Conservation (phyloP, 352 stramenopile genomes). For the Aphanomyces invadans region DNA sequence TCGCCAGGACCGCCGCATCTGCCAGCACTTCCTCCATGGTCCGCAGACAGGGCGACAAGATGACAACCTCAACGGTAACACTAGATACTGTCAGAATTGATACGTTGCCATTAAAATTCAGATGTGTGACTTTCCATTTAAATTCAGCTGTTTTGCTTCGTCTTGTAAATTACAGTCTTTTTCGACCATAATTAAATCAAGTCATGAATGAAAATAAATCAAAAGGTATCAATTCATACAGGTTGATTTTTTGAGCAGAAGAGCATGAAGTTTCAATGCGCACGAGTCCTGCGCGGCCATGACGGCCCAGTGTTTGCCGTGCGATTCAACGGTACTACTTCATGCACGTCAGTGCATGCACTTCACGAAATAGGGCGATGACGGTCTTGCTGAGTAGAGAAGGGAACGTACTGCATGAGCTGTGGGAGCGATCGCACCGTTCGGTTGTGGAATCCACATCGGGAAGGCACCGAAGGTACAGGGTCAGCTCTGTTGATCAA, state of each 20-base stretch:
- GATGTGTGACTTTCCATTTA: no score
- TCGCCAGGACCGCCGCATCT: constrained; percentile 50
- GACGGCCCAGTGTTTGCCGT: constrained; percentile 64
- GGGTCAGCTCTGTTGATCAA: constrained; percentile 74
- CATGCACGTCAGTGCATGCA: background rate
- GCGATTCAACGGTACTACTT: constrained; percentile 63
- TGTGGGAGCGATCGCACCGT: constrained; percentile 83
- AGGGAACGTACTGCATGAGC: constrained; percentile 85
- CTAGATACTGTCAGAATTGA: background rate
- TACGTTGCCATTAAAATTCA: background rate
- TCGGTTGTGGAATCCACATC: constrained; percentile 83
- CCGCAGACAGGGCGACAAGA: background rate
- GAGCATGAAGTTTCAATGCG: constrained; percentile 13
- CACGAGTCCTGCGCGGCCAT: constrained; percentile 56
- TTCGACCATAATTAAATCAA: no score
- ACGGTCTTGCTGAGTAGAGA: no score
- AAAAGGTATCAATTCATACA: background rate
- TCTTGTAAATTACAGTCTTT: no score
- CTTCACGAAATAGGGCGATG: no score
- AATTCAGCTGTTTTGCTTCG: no score
- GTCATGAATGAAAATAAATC: no score
- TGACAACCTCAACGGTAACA: constrained; percentile 14
- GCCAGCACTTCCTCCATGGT: constrained; percentile 40
- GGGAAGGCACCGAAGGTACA: constrained; percentile 44
- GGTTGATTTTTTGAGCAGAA: background rate